These are phyloP conservation scores for Rhizophagus sp. DNA, from an alignment of 192 early-diverging fungal genomes.

Conservation along the genomic window DNA sequence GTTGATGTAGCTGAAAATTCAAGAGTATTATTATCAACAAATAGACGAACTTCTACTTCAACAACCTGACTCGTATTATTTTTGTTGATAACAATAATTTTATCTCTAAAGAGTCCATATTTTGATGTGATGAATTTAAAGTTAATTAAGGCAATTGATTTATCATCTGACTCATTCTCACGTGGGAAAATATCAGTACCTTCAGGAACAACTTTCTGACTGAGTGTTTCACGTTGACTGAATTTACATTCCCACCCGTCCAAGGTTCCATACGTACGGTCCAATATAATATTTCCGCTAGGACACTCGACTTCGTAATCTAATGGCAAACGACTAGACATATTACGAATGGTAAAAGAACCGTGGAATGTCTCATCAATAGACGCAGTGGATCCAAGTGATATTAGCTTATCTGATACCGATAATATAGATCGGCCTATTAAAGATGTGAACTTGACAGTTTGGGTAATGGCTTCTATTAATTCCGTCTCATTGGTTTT, in stretches of 20 bases:
- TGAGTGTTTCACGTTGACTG: background rate
- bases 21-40: constrained; percentile 61
- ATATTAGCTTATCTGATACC: constrained; percentile 65
- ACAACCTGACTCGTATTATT: constrained; percentile 67
- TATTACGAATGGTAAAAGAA: constrained; percentile 68
- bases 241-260: constrained; percentile 44
- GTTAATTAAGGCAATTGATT: constrained; percentile 50
- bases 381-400: constrained; percentile 61
- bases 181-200: background rate
- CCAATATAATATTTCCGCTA: constrained; percentile 53
- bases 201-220: background rate
- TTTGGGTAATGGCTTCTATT: constrained; percentile 64
- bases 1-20: constrained; percentile 23
- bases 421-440: constrained; percentile 78
- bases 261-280: constrained; percentile 51
- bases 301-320: constrained; percentile 61
- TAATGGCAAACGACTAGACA: constrained; percentile 68
- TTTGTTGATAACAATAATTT: constrained; percentile 66
- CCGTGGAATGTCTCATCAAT: constrained; percentile 55
- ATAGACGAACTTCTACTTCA: constrained; percentile 66
- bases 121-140: constrained; percentile 57
- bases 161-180: constrained; percentile 29
- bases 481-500: constrained; percentile 35
- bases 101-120: constrained; percentile 63
- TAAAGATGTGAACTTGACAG: constrained; percentile 75